Base-by-base conservation (phyloP, 2,329 filamentous ascomycete genomes). In the Xylariaceae sp. region DNA sequence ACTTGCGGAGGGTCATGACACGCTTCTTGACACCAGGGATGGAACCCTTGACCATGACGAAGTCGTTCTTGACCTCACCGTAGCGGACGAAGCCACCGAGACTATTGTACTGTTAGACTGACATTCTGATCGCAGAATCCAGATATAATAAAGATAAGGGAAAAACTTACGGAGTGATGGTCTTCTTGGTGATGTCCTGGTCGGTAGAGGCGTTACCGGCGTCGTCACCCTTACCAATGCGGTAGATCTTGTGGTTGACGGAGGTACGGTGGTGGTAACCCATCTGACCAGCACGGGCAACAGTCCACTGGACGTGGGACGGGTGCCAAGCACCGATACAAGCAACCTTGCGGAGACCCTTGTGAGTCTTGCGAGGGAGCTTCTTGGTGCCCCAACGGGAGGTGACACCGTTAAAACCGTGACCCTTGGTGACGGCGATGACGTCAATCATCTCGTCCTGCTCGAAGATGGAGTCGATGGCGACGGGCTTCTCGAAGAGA, bases 291-390 rank as follows among this genome's bases (percentile, higher is more conserved):
- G 94, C 94, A 89, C 94, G 94, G 77, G 93, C 94, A 84, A 99
- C 94, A 78, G 94, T 99, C 94, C 94, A 99, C 85, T 99, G 94
- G 81, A 99, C 94, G 91, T 99, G 94, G 81, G 90, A 92, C 77
- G 94, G 94, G 86, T 99, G 94, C 94, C 94, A 99, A 74, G 94
- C 94, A 90, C 94, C 94, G 80, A 99, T 99, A 96, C 94, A 99
- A 77, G 94, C 94, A 74, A 99, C 93, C 90, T 99, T 99, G 76
- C 94, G 89, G 76, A 99, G 92, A 96, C 94, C 94, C 89, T 99
- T 99, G 90, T 99, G 94, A 66, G 94, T 99, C 92, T 99, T 99
- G 78, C 94, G 91, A 72, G 94, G 94, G 75, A 99, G 91, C 91
- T 97, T 99, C 90, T 97, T 99, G 84, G 94, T 99, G 74, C 94